These are phyloP conservation scores for Rhizopus delemar DNA, from an alignment of 371 early-diverging fungal species.

Conservation along the genomic window DNA sequence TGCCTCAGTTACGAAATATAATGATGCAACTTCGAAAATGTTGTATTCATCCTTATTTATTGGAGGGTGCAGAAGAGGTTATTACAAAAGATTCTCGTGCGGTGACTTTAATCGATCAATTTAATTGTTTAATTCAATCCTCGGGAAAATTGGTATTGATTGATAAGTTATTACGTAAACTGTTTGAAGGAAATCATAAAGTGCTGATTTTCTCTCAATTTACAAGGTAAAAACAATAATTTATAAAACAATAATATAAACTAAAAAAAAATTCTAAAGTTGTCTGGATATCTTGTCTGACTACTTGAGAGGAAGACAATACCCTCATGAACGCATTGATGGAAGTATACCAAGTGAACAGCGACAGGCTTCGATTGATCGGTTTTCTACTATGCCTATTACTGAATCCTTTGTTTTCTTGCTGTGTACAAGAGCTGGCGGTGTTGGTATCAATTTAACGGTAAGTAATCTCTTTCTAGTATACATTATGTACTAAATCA, in stretches of 20 bases:
- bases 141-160: constrained; percentile 87
- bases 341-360: constrained; percentile 85
- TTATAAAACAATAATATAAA: not conserved
- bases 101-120: constrained; percentile 62
- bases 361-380: constrained; percentile 91
- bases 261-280: constrained; percentile 9
- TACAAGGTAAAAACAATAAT: constrained; percentile 54
- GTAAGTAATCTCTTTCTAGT: constrained; percentile 13
- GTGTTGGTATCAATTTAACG: constrained; percentile 91
- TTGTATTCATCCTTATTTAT: constrained; percentile 82
- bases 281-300: constrained; percentile 66
- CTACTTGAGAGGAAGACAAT: constrained; percentile 73
- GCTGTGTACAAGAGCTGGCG: constrained; percentile 87
- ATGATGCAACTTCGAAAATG: constrained; percentile 84
- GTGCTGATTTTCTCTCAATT: constrained; percentile 95
- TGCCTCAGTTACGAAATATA: constrained; percentile 63
- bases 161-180: constrained; percentile 80
- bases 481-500: no score
- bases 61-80: constrained; percentile 85
- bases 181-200: constrained; percentile 81
- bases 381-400: constrained; percentile 76
- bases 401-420: constrained; percentile 81
- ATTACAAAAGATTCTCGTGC: constrained; percentile 65
- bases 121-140: constrained; percentile 74
- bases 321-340: constrained; percentile 87